Percentiles rank a stretch among this genome's conserved stretches.
phyloP scores from a whole-genome alignment of 257 asterid species.

The Rubia yunnanensis region DNA sequence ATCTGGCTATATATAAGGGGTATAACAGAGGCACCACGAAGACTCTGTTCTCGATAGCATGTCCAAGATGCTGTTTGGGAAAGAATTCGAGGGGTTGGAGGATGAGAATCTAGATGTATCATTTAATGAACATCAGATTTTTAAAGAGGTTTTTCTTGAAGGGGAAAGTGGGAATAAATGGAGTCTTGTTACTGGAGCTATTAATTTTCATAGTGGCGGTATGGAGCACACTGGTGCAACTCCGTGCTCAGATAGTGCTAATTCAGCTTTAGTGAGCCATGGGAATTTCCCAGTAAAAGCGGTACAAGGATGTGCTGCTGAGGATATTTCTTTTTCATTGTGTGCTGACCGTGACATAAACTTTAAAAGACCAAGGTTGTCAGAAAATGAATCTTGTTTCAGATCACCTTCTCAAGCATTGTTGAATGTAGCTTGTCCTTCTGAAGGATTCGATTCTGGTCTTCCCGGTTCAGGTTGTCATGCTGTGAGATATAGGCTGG shows the following conservation, averaged over 20 bases:
- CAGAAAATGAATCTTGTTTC: slow-evolving; percentile 31
- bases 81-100: slow-evolving; percentile 50
- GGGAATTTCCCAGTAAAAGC: slow-evolving; percentile 19
- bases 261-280: slow-evolving; percentile 38
- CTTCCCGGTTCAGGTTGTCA: slow-evolving; percentile 25
- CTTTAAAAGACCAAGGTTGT: slow-evolving; percentile 20
- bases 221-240: slow-evolving; percentile 24
- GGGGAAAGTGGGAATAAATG: slow-evolving; percentile 30
- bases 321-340: slow-evolving; percentile 23
- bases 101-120: slow-evolving; percentile 69
- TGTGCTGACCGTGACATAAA: slow-evolving; percentile 23
- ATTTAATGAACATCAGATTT: slow-evolving; percentile 45
- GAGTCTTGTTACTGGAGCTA: slow-evolving; percentile 31
- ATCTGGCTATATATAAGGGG: background rate
- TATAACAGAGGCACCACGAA: background rate
- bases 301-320: slow-evolving; percentile 21
- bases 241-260: slow-evolving; percentile 42
- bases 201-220: slow-evolving; percentile 26
- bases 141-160: slow-evolving; percentile 53
- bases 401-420: slow-evolving; percentile 28
- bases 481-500: slow-evolving; percentile 40
- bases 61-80: slow-evolving; percentile 33
- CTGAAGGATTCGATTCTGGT: slow-evolving; percentile 32
- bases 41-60: slow-evolving; percentile 9
- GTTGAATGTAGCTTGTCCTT: slow-evolving; percentile 32